Conservation (phyloP, 2,329 filamentous ascomycete species). For the Aspergillus udagawae region DNA sequence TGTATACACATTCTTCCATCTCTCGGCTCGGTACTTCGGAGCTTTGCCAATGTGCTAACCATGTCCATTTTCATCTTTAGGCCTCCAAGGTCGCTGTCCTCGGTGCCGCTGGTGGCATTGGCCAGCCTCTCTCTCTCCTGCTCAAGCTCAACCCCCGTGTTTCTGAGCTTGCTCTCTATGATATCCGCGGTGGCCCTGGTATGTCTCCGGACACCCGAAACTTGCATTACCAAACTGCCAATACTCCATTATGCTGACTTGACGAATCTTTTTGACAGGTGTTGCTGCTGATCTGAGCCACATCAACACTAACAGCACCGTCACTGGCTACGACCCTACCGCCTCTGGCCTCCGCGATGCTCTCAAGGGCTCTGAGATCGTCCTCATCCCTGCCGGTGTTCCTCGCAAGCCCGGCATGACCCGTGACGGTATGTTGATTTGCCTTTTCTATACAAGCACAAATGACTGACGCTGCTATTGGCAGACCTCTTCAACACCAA, state of each 20-base stretch:
- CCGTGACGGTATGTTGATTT: conserved; percentile 68
- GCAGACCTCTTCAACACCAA: conserved; percentile 99
- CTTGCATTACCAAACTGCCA: background rate
- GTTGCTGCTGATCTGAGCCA: conserved; percentile 97
- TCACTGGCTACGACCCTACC: conserved; percentile 82
- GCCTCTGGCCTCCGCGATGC: conserved; percentile 70
- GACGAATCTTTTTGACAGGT: conserved; percentile 52
- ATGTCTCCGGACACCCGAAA: conserved; percentile 37
- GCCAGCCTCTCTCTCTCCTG: conserved; percentile 94
- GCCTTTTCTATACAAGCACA: background rate
- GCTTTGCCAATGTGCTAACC: conserved; percentile 10
- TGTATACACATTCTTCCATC: conserved; percentile 29
- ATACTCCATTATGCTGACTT: conserved; percentile 1
- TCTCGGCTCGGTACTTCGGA: conserved; percentile 9
- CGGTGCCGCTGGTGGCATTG: conserved; percentile 95
- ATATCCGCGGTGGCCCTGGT: conserved; percentile 93
- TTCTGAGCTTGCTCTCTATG: conserved; percentile 91
- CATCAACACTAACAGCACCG: conserved; percentile 97
- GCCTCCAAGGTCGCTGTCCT: conserved; percentile 96
- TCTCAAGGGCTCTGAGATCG: conserved; percentile 84
- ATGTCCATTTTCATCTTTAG: conserved; percentile 45
- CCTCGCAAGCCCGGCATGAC: conserved; percentile 99
- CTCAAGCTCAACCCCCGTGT: conserved; percentile 98
- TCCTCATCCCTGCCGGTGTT: conserved; percentile 97
- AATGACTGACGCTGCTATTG: conserved; percentile 5